phyloP scores from a whole-genome alignment of 148 eudicot species.

The Fagopyrum homotropicum region DNA sequence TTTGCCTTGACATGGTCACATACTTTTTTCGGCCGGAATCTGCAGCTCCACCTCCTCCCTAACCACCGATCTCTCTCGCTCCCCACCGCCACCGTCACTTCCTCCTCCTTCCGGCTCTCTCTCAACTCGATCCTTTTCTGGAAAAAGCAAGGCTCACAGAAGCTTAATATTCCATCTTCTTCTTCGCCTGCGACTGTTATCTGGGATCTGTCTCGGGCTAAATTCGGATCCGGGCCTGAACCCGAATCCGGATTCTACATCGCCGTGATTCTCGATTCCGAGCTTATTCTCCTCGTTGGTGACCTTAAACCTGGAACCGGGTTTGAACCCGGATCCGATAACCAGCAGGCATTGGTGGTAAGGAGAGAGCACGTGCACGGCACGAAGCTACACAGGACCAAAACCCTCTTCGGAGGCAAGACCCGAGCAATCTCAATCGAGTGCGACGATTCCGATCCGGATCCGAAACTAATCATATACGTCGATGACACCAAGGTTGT shows the following conservation, averaged over 20 bases:
- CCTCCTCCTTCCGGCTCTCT: constrained; percentile 33
- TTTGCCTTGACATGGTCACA: constrained; percentile 66
- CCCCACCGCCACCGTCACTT: constrained; percentile 13
- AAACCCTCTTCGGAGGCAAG: constrained; percentile 34
- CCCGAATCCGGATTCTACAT: constrained; percentile 65
- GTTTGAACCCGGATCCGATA: not conserved
- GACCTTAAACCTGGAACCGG: constrained; percentile 21
- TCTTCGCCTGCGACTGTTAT: constrained; percentile 16
- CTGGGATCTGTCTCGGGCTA: constrained; percentile 55
- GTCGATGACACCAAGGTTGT: constrained; percentile 47
- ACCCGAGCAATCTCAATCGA: constrained; percentile 40
- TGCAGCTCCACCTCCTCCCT: constrained; percentile 37
- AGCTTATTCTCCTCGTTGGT: constrained; percentile 39
- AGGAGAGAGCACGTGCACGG: constrained; percentile 66
- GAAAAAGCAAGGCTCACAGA: constrained; percentile 40
- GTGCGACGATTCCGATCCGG: constrained; percentile 26
- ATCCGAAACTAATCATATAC: constrained; percentile 35
- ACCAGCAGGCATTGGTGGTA: constrained; percentile 31
- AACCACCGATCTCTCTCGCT: constrained; percentile 10
- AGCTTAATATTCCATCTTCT: constrained; percentile 15
- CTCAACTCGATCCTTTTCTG: constrained; percentile 52
- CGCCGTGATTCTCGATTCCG: constrained; percentile 28
- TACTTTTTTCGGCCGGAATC: constrained; percentile 34
- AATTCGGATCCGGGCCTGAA: constrained; percentile 54
- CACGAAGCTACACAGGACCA: constrained; percentile 36